phyloP scores from a whole-genome alignment of 164 flowering plant species.

The Dillenia turbinata region DNA sequence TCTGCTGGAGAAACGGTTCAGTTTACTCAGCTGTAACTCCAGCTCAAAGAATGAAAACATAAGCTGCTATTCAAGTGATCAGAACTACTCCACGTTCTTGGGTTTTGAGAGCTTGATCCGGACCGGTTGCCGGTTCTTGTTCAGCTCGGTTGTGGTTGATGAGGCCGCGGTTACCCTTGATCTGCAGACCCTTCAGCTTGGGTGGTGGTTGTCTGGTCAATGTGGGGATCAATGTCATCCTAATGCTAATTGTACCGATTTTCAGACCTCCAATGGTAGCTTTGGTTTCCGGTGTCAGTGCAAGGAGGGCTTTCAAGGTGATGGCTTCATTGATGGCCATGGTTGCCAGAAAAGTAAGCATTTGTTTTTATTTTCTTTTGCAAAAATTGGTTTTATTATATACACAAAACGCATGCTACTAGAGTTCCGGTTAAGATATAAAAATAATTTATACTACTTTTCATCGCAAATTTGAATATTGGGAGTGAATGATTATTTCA shows the following conservation, averaged over 20 bases:
- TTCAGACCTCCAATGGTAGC: conserved; percentile 10
- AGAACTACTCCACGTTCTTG: conserved; percentile 10
- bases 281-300: conserved; percentile 44
- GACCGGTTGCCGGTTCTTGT: conserved; percentile 26
- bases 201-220: conserved; percentile 49
- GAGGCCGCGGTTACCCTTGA: conserved; percentile 20
- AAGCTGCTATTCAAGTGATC: conserved; percentile 29
- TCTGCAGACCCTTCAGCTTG: conserved; percentile 32
- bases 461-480: too few relatives aligned
- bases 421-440: too few relatives aligned
- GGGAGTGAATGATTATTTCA: too few relatives aligned
- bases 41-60: conserved; percentile 12
- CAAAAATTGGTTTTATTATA: neutral
- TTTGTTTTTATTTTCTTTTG: neutral
- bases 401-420: too few relatives aligned
- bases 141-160: conserved; percentile 31
- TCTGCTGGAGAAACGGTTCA: conserved; percentile 9
- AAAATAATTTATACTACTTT: too few relatives aligned
- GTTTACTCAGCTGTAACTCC: conserved; percentile 5
- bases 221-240: conserved; percentile 22
- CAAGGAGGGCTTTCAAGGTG: conserved; percentile 35
- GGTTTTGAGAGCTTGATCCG: conserved; percentile 10
- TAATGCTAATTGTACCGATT: conserved; percentile 21
- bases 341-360: conserved; percentile 53
- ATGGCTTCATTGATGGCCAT: conserved; percentile 36